Base-by-base conservation (phyloP, 805 yeast genomes). In the Starmerella sp. region DNA sequence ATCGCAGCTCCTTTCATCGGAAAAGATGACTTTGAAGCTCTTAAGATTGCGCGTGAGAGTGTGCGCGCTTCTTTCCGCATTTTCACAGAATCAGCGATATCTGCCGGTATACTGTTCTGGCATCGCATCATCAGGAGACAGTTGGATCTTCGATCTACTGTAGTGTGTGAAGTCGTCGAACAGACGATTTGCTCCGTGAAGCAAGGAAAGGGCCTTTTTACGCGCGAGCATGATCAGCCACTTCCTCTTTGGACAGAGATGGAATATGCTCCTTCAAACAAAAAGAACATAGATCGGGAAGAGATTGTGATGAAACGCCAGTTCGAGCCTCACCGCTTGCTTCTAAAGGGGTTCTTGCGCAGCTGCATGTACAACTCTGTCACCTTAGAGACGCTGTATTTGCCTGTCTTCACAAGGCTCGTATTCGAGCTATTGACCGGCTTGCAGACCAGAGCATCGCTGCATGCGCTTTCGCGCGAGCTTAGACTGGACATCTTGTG, bases 251-350 rank as follows among this genome's bases (percentile, higher is more conserved):
- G 74, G 67, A 71, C 78, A 59, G 76, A 74, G 51, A 93, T 93
- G 98, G 93, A 86, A 59, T 93, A 93, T 63, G 72, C 89, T 1
- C 97, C 98, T 10, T 82, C 95, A 47, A 82, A 84, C 69, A 82
- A 80, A 60, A 73, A 73, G 46, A 75, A 73, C 6, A 75, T 83
- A 7, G 77, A 78, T 53, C 79, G 77, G 57, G 69, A 72, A 36
- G 81, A 87, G 0, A 67, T 69, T 1, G 60, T 66, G 2, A 80
- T 82, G 0, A 73, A 77, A 5, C 71, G 74, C 51, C 67, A 74
- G 5, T 69, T 79, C 54, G 80, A 81, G 53, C 86, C 95, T 0
- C 97, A 93, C 66, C 68, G 79, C 42, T 75, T 77, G 55, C 74
- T 93, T 31, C 79, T 48, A 72, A 79, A 52, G 76, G 89, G 64